These are phyloP conservation scores for Asterophora lycoperdoides DNA, from an alignment of 768 basidiomycete species.

Conservation along the genomic window DNA sequence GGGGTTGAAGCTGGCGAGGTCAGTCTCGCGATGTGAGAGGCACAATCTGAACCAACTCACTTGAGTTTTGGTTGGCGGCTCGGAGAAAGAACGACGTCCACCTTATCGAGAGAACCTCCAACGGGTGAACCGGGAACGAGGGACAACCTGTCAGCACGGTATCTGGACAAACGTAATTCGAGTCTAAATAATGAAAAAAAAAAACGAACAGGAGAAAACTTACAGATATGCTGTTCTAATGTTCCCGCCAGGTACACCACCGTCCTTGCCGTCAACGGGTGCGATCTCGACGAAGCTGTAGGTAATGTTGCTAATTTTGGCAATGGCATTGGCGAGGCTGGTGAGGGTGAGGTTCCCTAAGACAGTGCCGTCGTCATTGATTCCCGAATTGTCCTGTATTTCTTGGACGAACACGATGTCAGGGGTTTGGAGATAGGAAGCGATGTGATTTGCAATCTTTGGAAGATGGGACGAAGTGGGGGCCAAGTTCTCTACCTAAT, in stretches of 20 bases:
- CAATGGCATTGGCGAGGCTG: conserved; percentile 47
- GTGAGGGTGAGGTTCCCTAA: conserved; percentile 49
- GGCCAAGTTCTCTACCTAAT: conserved; percentile 52
- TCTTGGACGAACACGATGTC: conserved; percentile 64
- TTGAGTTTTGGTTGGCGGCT: conserved; percentile 27
- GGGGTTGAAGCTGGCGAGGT: conserved; percentile 48
- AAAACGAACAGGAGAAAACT: conserved; percentile 2
- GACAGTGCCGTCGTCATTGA: conserved; percentile 49
- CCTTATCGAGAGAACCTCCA: conserved; percentile 46
- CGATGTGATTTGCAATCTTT: conserved; percentile 50
- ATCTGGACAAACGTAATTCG: conserved; percentile 22
- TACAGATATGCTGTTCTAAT: conserved; percentile 57
- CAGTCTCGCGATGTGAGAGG: not conserved
- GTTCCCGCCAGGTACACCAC: conserved; percentile 60
- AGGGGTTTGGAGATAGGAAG: conserved; percentile 42
- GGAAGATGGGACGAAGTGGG: conserved; percentile 46
- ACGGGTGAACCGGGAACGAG: conserved; percentile 42
- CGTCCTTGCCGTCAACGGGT: conserved; percentile 52
- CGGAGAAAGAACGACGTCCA: conserved; percentile 30
- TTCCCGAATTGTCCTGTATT: conserved; percentile 56
- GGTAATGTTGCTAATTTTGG: conserved; percentile 34
- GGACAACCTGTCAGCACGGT: conserved; percentile 45
- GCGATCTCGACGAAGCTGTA: conserved; percentile 49
- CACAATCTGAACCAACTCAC: conserved; percentile 25
- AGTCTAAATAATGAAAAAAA: not conserved